Conservation (phyloP, 805 yeast genomes). For the Zygosaccharomyces kombuchaensis region DNA sequence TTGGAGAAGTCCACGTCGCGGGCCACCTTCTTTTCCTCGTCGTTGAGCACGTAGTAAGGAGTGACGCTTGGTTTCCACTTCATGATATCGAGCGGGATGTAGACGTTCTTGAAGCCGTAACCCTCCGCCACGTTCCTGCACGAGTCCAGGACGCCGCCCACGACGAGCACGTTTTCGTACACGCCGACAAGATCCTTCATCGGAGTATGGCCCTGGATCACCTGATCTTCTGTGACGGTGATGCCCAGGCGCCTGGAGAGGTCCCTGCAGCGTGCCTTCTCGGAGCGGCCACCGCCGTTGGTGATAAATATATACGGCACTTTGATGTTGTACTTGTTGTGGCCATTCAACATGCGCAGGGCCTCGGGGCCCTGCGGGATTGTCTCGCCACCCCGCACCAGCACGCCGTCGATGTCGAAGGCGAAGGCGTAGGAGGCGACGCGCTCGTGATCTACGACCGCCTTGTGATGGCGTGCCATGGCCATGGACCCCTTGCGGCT, state of each 20-base stretch:
- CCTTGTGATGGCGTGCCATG: conserved; percentile 41
- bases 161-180: conserved; percentile 72
- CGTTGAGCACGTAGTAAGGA: conserved; percentile 75
- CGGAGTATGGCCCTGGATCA: conserved; percentile 92
- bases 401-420: conserved; percentile 90
- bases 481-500: conserved; percentile 22
- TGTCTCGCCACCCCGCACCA: conserved; percentile 77
- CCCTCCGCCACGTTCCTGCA: conserved; percentile 78
- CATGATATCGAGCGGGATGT: conserved; percentile 76
- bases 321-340: conserved; percentile 67
- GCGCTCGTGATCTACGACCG: conserved; percentile 61
- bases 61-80: conserved; percentile 83
- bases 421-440: conserved; percentile 85
- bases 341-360: conserved; percentile 66
- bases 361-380: conserved; percentile 79
- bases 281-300: conserved; percentile 90
- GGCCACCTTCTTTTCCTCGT: conserved; percentile 58
- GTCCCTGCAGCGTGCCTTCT: conserved; percentile 66
- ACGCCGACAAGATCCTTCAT: conserved; percentile 73
- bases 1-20: conserved; percentile 59
- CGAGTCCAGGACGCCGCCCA: conserved; percentile 83
- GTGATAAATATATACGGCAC: conserved; percentile 85
- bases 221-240: conserved; percentile 67
- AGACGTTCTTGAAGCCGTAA: conserved; percentile 81
- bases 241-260: conserved; percentile 56